Percentiles rank a stretch among this genome's conserved stretches.
These are phyloP conservation scores for Gnomoniopsis sp. DNA, from an alignment of 2,329 filamentous ascomycete genomes.

Conservation along the genomic window DNA sequence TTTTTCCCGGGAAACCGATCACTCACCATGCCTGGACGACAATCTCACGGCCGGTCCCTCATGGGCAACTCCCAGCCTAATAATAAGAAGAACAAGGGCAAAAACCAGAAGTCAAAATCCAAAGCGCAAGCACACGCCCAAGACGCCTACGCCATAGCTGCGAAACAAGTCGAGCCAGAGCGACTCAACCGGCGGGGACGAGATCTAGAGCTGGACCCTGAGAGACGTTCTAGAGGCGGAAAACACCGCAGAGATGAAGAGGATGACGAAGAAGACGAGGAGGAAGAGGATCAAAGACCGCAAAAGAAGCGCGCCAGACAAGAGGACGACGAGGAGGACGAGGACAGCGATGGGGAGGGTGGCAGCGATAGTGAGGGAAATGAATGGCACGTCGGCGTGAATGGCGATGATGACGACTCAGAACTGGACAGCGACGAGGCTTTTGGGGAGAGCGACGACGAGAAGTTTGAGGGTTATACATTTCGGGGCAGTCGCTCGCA, in stretches of 20 bases:
- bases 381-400: constrained; percentile 74
- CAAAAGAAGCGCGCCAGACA: constrained; percentile 36
- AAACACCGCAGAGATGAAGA: constrained; percentile 43
- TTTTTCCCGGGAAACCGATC: not conserved
- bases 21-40: constrained; percentile 51
- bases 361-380: constrained; percentile 85
- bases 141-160: constrained; percentile 56
- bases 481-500: constrained; percentile 47
- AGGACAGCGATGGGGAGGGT: constrained; percentile 61
- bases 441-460: constrained; percentile 84
- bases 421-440: constrained; percentile 72
- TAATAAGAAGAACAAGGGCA: constrained; percentile 26
- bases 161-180: constrained; percentile 43
- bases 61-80: constrained; percentile 28
- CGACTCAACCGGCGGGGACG: constrained; percentile 38
- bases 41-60: constrained; percentile 54
- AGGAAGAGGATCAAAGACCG: constrained; percentile 60
- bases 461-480: constrained; percentile 72
- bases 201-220: constrained; percentile 49
- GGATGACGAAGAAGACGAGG: constrained; percentile 56
- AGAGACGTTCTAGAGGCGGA: constrained; percentile 27
- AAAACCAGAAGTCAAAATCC: constrained; percentile 40
- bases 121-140: constrained; percentile 48
- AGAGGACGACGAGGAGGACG: constrained; percentile 39
- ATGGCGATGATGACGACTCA: constrained; percentile 57